Evolutionary conservation across 2,329 filamentous ascomycete species (phyloP).

Genomic region (Hawksworthiomyces lignivorus): DNA sequence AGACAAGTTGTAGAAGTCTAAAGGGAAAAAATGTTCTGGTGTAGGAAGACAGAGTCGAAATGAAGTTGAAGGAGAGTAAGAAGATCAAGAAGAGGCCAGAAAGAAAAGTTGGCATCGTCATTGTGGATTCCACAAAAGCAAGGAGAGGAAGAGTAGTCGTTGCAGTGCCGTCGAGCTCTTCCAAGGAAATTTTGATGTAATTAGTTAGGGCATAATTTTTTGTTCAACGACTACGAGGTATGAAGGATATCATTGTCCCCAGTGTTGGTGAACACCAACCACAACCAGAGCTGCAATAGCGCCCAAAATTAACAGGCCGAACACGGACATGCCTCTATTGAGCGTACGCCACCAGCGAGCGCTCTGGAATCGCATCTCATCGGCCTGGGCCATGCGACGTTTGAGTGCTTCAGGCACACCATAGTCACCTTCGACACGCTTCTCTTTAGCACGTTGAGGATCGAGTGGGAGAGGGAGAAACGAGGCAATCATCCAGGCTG

Average conservation of each 20-base stretch:
- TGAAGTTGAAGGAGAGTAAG: too few species aligned
- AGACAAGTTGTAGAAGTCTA: too few species aligned
- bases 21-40: too few species aligned
- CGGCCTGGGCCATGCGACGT: slow-evolving; percentile 26
- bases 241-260: slow-evolving; percentile 26
- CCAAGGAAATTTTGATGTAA: too few species aligned
- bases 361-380: slow-evolving; percentile 42
- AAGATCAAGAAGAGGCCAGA: too few species aligned
- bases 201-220: too few species aligned
- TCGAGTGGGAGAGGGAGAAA: slow-evolving; percentile 62
- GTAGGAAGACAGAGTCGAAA: neutral
- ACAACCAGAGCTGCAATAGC: slow-evolving; percentile 45
- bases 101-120: too few species aligned
- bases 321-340: slow-evolving; percentile 50
- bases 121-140: too few species aligned
- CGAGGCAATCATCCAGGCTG: slow-evolving; percentile 71
- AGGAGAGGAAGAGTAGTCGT: too few species aligned
- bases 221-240: too few species aligned
- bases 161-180: too few species aligned
- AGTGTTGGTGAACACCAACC: slow-evolving; percentile 43
- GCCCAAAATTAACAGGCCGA: slow-evolving; percentile 47
- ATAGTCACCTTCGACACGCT: slow-evolving; percentile 34
- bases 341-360: slow-evolving; percentile 53
- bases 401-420: slow-evolving; percentile 29
- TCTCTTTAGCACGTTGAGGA: slow-evolving; percentile 43